Evolutionary conservation across 305 asterid species (phyloP).

Genomic region (Rubia peregrina): DNA sequence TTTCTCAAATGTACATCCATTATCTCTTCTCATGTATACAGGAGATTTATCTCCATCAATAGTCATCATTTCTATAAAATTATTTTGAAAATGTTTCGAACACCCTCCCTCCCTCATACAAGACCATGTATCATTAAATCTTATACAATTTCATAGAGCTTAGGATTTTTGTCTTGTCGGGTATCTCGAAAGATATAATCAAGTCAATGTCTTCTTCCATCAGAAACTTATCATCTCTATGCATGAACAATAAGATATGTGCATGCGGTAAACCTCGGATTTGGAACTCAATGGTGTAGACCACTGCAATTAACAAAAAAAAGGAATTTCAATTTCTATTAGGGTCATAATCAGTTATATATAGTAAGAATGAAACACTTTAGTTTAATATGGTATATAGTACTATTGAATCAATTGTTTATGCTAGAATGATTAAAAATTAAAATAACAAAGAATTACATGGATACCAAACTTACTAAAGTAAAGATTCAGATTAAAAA

Average conservation of each 20-base stretch:
- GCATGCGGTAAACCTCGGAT: not conserved
- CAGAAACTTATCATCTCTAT: not conserved
- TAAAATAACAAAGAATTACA: too few species aligned
- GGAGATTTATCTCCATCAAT: constrained; percentile 2
- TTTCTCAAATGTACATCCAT: not conserved
- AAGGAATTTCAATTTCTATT: too few species aligned
- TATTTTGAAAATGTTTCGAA: not conserved
- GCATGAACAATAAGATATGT: not conserved
- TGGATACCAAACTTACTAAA: too few species aligned
- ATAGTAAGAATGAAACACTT: too few species aligned
- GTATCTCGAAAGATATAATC: not conserved
- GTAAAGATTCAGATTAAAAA: too few species aligned
- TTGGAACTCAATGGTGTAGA: too few species aligned
- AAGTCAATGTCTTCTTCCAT: not conserved
- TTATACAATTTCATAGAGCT: not conserved
- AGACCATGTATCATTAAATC: not conserved
- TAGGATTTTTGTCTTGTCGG: not conserved
- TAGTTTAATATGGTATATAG: too few species aligned
- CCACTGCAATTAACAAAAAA: not conserved
- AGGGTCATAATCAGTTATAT: too few species aligned
- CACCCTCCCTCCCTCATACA: constrained; percentile 1
- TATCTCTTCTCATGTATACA: not conserved
- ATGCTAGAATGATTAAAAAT: too few species aligned
- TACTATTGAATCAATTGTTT: too few species aligned
- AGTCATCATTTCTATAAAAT: not conserved